phyloP scores from a whole-genome alignment of 352 stramenopile species.

The Phytophthora gonapodyides region DNA sequence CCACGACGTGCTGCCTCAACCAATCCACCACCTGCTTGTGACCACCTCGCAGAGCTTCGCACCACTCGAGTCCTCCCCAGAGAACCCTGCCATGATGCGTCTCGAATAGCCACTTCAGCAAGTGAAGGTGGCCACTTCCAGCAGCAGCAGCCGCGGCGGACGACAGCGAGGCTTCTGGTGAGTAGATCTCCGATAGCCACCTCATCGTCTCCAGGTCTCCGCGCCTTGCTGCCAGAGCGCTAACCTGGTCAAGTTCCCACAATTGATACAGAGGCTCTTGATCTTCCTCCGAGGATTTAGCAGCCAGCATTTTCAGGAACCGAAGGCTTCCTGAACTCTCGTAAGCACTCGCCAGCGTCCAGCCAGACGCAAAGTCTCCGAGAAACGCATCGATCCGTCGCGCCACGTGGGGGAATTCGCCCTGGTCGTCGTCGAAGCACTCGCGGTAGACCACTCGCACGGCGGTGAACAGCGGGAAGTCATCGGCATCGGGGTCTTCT shows the following conservation, averaged over 20 bases:
- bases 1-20: not conserved
- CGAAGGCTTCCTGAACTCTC: no score
- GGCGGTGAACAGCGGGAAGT: constrained; percentile 1
- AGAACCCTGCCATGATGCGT: not conserved
- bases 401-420: constrained; percentile 1
- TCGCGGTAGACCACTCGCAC: constrained; percentile 6
- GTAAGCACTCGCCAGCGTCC: no score
- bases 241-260: not conserved
- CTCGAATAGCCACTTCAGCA: not conserved
- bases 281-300: no score
- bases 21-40: not conserved
- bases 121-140: not conserved
- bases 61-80: constrained; percentile 2
- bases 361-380: not conserved
- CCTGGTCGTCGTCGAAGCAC: constrained; percentile 4
- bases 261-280: not conserved
- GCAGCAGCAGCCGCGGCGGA: no score
- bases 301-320: no score
- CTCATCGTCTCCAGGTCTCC: not conserved
- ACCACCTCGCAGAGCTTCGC: not conserved
- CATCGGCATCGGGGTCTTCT: not conserved
- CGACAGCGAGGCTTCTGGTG: no score
- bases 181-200: not conserved
- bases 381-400: not conserved
- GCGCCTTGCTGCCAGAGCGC: not conserved